These are phyloP conservation scores for Rhizopus stolonifer DNA, from an alignment of 371 early-diverging fungal genomes.

Conservation along the genomic window DNA sequence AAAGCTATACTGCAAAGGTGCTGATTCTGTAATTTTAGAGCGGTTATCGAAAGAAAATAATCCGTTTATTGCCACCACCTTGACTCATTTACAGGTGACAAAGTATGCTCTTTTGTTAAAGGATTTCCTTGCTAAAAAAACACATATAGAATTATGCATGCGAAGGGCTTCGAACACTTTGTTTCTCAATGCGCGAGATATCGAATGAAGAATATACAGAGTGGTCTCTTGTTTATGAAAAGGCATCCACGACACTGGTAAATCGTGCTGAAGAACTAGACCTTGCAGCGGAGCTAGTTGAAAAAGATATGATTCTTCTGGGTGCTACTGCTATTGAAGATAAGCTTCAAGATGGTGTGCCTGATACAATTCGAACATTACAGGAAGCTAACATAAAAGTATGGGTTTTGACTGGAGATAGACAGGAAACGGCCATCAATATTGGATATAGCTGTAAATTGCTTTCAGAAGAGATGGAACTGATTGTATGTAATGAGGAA, in stretches of 20 bases:
- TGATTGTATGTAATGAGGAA: slow-evolving; percentile 75
- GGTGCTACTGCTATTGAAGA: slow-evolving; percentile 99
- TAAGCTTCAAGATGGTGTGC: slow-evolving; percentile 97
- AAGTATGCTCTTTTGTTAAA: not conserved
- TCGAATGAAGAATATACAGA: slow-evolving; percentile 79
- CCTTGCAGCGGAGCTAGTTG: slow-evolving; percentile 91
- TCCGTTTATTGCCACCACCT: slow-evolving; percentile 71
- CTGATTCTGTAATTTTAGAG: slow-evolving; percentile 97
- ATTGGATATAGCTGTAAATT: slow-evolving; percentile 90
- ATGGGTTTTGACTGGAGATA: slow-evolving; percentile 97
- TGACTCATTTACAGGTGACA: slow-evolving; percentile 69
- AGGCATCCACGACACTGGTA: slow-evolving; percentile 85
- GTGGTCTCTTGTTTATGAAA: slow-evolving; percentile 82
- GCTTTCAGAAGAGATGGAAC: slow-evolving; percentile 78
- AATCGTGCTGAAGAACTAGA: slow-evolving; percentile 88
- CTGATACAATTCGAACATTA: slow-evolving; percentile 93
- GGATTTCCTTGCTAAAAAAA: not conserved
- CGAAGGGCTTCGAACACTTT: slow-evolving; percentile 92
- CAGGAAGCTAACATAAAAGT: slow-evolving; percentile 92
- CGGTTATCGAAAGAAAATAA: slow-evolving; percentile 68
- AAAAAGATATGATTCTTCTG: slow-evolving; percentile 82
- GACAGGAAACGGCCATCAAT: slow-evolving; percentile 92
- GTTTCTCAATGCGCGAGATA: slow-evolving; percentile 89
- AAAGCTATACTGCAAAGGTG: slow-evolving; percentile 96
- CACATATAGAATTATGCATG: slow-evolving; percentile 77